phyloP scores from a whole-genome alignment of 73 alveolate genomes.

The Diophrys appendiculata region DNA sequence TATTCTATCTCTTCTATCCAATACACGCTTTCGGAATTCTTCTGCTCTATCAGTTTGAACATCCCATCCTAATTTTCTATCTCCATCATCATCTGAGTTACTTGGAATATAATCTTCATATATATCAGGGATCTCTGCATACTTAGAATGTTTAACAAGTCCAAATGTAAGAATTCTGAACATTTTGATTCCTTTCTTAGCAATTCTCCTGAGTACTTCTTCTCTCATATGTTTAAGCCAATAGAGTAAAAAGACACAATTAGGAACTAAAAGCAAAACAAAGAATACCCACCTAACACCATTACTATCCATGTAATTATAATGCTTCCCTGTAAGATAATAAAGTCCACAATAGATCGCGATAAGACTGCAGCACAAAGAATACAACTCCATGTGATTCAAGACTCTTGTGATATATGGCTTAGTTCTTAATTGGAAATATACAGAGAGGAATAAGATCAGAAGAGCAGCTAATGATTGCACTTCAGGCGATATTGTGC shows the following conservation, averaged over 20 bases:
- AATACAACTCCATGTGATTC: constrained; percentile 37
- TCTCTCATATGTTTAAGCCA: constrained; percentile 41
- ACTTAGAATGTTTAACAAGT: no score
- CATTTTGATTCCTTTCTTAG: no score
- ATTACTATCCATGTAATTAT: constrained; percentile 29
- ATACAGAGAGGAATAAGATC: constrained; percentile 15
- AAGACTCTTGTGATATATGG: constrained; percentile 31
- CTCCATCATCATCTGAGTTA: no score
- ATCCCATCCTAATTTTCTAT: no score
- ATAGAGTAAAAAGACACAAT: constrained; percentile 28
- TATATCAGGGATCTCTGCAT: no score
- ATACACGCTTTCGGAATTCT: no score
- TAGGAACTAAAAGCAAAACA: constrained; percentile 30
- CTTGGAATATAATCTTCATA: no score
- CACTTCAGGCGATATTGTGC: constrained; percentile 40
- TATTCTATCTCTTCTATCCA: no score
- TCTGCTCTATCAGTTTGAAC: no score
- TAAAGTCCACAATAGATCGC: constrained; percentile 42
- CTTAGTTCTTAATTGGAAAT: constrained; percentile 3
- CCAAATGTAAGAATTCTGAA: no score
- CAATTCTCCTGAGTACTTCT: constrained; percentile 9
- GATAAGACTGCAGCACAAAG: constrained; percentile 13
- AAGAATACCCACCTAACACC: constrained; percentile 44
- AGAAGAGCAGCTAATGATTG: constrained; percentile 36
- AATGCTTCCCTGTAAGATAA: constrained; percentile 41